phyloP scores from a whole-genome alignment of 2,329 filamentous ascomycete species.

The Hymenoscyphus occultus region DNA sequence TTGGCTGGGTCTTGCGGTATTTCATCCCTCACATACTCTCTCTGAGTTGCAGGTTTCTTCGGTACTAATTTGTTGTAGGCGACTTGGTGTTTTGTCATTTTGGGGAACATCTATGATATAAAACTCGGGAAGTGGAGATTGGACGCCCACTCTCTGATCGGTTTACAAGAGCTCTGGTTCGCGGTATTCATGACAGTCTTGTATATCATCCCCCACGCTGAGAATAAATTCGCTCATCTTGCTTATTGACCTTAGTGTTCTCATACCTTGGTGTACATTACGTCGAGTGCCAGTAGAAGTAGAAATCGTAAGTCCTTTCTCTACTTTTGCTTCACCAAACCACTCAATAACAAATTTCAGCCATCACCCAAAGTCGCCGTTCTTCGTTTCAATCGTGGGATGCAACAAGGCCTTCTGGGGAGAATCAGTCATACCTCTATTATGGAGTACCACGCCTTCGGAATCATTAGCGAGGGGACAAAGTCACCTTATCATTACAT shows the following conservation, averaged over 20 bases:
- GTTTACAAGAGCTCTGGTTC: constrained; percentile 42
- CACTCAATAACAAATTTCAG: constrained; percentile 30
- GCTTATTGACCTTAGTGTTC: constrained; percentile 35
- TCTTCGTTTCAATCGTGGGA: constrained; percentile 41
- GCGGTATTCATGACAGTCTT: constrained; percentile 43
- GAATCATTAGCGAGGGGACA: constrained; percentile 42
- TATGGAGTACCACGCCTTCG: constrained; percentile 45
- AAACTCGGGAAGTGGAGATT: constrained; percentile 37
- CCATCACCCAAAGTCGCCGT: constrained; percentile 43
- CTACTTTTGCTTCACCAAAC: constrained; percentile 1
- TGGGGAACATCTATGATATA: constrained; percentile 41
- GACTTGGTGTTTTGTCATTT: constrained; percentile 41
- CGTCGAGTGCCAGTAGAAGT: constrained; percentile 41
- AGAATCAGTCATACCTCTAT: constrained; percentile 43
- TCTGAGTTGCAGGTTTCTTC: background rate
- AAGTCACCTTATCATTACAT: constrained; percentile 41
- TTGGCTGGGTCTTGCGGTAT: constrained; percentile 41
- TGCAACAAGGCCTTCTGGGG: constrained; percentile 43
- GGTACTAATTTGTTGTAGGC: constrained; percentile 29
- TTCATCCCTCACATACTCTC: constrained; percentile 11
- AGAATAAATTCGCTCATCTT: background rate
- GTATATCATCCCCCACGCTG: constrained; percentile 26
- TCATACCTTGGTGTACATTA: constrained; percentile 42
- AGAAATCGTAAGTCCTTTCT: constrained; percentile 37
- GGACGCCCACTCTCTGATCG: constrained; percentile 38